phyloP scores from a whole-genome alignment of 2,329 filamentous ascomycete species.

The Ceratocystis huliohia region DNA sequence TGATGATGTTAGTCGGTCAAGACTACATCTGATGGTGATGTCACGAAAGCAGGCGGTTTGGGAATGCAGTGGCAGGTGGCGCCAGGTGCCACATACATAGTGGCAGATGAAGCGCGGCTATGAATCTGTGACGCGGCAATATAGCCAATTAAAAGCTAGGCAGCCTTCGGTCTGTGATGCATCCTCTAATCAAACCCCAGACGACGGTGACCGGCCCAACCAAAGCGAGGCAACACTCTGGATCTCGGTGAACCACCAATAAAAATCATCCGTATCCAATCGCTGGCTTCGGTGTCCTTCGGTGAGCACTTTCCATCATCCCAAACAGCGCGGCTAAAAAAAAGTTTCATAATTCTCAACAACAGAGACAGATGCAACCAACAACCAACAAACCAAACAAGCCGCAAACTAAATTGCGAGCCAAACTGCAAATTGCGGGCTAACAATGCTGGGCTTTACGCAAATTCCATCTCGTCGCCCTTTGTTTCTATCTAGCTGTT shows the following conservation, averaged over 20 bases:
- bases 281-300: background rate
- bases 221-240: too few relatives aligned
- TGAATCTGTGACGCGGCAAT: background rate
- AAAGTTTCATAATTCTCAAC: background rate
- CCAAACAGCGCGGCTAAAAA: background rate
- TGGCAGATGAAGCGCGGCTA: background rate
- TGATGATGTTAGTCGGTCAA: too few relatives aligned
- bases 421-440: background rate
- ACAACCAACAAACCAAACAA: too few relatives aligned
- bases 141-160: background rate
- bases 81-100: too few relatives aligned
- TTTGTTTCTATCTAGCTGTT: background rate
- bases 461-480: constrained; percentile 1
- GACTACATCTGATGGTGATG: too few relatives aligned
- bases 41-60: too few relatives aligned
- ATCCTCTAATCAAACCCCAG: background rate
- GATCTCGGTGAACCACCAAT: too few relatives aligned
- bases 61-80: too few relatives aligned
- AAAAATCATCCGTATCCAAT: background rate
- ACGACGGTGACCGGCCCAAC: too few relatives aligned
- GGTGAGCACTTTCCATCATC: background rate
- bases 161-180: background rate
- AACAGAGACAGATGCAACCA: background rate
- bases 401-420: too few relatives aligned
- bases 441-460: constrained; percentile 3